Evolutionary conservation across 352 stramenopile species (phyloP), one percentile per base, ranked within the genome.

Genomic region (Globisporangium middletonii): DNA sequence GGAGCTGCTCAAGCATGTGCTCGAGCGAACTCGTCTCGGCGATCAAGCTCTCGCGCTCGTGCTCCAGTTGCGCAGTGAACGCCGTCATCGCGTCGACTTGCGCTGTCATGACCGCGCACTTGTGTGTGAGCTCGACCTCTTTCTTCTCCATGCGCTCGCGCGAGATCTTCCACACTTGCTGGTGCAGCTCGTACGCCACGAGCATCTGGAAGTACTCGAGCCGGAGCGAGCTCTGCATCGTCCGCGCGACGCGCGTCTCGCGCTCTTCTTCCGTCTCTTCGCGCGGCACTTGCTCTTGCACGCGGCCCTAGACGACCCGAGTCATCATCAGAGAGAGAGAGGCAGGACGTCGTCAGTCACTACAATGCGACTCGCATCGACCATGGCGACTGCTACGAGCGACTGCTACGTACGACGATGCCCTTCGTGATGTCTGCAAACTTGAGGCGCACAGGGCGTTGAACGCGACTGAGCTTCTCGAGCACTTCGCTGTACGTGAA

Each of bases 401-500:
- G 4, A 8, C 18, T 3, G 0, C 27, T 53, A 72, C 68, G 26
- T 67, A 82, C 70, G 49, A 95, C 83, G 68, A 95, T 92, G n/a
- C 85, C 85, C 61, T 88, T 86, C 0, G 75, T 69, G 19, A 87
- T 78, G 57, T 95, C 83, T 4, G 83, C 84, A 61, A 95, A 95
- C 58, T 90, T 90, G 37, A 95, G 91, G 7, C 75, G 75, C 13
- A 95, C 63, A 28, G 85, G 85, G 16, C 85, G 77, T 7, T 65
- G 56, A 30, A 88, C 63, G 35, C 80, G 71, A 60, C 80, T 87
- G 6, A 95, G 70, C 45, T 85, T 64, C 50, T 95, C 85, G 9
- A 95, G 67, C 13, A 93, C 75, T 45, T 95, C 83, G 3, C 64
- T 74, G 63, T 93, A 95, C 13, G 83, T 91, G 60, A 79, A 93